Conservation (phyloP, 768 basidiomycete species). For the Lactifluus pinguis region DNA sequence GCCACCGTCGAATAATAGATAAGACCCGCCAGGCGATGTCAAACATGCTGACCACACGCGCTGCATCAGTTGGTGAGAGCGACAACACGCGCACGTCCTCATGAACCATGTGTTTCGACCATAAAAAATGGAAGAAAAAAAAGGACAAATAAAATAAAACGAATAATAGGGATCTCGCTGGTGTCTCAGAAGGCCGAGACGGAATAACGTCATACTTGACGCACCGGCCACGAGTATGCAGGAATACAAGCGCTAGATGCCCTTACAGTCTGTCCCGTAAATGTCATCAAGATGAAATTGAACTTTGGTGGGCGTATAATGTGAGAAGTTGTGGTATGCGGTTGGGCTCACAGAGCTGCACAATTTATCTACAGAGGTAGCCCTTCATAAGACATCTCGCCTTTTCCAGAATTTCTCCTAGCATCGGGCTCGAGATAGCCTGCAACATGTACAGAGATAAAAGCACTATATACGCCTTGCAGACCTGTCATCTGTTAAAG, state of each 20-base stretch:
- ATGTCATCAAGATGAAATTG: too few species aligned
- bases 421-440: not conserved
- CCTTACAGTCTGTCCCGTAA: too few species aligned
- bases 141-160: not conserved
- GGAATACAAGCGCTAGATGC: too few species aligned
- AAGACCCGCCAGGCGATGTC: slow-evolving; percentile 18
- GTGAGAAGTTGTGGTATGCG: too few species aligned
- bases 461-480: not conserved
- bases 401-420: not conserved
- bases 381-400: not conserved
- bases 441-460: not conserved
- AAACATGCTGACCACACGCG: slow-evolving; percentile 18
- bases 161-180: not conserved
- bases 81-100: slow-evolving; percentile 17
- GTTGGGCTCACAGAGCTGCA: too few species aligned
- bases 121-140: slow-evolving; percentile 10
- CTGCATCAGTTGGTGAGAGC: slow-evolving; percentile 16
- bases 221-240: too few species aligned
- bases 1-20: slow-evolving; percentile 15
- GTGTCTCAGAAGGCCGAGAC: slow-evolving; percentile 9
- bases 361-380: too few species aligned
- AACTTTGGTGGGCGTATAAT: too few species aligned
- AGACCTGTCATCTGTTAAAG: not conserved
- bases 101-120: slow-evolving; percentile 17
- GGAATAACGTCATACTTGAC: not conserved